These are phyloP conservation scores for Orychophragmus violaceus DNA, from an alignment of 345 rosid genomes.

Conservation along the genomic window DNA sequence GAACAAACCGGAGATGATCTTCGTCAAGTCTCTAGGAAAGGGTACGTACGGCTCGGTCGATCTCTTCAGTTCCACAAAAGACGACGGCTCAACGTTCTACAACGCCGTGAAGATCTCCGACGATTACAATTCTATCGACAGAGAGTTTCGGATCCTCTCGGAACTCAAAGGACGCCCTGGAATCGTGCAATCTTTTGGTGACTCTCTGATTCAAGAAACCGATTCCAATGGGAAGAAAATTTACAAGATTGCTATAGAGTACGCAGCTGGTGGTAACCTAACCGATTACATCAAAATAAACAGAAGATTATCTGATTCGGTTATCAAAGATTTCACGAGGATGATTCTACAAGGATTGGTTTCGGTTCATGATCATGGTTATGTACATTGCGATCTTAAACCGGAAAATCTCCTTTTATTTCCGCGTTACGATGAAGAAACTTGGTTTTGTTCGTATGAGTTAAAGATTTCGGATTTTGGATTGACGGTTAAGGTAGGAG, in stretches of 20 bases:
- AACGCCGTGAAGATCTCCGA: conserved; percentile 20
- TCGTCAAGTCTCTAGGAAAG: conserved; percentile 21
- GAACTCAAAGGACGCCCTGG: conserved; percentile 1
- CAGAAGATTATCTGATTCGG: background rate
- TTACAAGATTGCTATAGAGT: conserved; percentile 14
- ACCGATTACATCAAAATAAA: background rate
- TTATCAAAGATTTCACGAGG: conserved; percentile 13
- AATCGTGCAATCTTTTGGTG: conserved; percentile 11
- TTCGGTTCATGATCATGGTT: conserved; percentile 26
- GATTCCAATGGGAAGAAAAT: background rate
- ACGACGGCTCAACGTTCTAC: conserved; percentile 3
- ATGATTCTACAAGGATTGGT: conserved; percentile 26
- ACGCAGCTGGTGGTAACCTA: conserved; percentile 18
- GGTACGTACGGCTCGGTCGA: conserved; percentile 23
- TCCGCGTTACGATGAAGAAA: conserved; percentile 13
- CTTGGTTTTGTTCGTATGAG: conserved; percentile 1
- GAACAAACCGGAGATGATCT: conserved; percentile 1
- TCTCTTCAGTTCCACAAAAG: background rate
- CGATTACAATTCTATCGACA: background rate
- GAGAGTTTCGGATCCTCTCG: conserved; percentile 15
- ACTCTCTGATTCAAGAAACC: background rate
- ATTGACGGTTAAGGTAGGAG: background rate
- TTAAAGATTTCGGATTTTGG: conserved; percentile 30
- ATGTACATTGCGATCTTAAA: conserved; percentile 34
- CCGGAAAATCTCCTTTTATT: conserved; percentile 22